Conservation (phyloP, 169 alveolate genomes). For the Cryptosporidium bovis region DNA sequence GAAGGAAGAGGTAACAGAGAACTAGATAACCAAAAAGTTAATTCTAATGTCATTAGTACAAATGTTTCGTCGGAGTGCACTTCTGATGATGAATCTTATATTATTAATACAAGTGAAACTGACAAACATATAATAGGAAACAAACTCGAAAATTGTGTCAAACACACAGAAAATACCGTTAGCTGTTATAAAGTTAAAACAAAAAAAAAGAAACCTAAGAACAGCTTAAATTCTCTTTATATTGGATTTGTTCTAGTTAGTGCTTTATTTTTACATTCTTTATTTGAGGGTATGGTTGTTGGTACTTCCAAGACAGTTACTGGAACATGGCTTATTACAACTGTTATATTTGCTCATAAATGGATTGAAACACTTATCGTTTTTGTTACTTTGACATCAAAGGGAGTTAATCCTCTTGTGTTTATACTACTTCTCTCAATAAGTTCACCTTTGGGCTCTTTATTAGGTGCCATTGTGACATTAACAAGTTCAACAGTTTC, state of each 20-base stretch:
- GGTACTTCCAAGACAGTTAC: conserved; percentile 49
- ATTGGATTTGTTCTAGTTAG: conserved; percentile 57
- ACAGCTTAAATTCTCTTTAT: not conserved
- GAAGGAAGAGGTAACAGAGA: not conserved
- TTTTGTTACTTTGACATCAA: conserved; percentile 25
- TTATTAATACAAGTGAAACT: conserved; percentile 6
- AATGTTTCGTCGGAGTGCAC: conserved; percentile 48
- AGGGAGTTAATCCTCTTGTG: conserved; percentile 35
- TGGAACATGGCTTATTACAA: conserved; percentile 45
- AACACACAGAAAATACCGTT: not conserved
- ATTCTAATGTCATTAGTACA: conserved; percentile 50
- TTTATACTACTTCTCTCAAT: conserved; percentile 27
- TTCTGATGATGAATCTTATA: conserved; percentile 44
- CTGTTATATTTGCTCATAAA: conserved; percentile 70
- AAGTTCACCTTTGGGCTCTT: conserved; percentile 54
- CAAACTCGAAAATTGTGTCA: not conserved
- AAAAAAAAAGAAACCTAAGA: not conserved
- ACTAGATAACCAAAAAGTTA: not conserved
- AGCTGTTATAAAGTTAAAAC: not conserved
- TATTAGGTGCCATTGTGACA: conserved; percentile 52
- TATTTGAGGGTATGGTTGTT: conserved; percentile 72
- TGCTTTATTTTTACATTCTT: conserved; percentile 57
- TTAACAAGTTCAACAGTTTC: conserved; percentile 30
- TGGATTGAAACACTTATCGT: conserved; percentile 70
- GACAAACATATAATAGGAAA: not conserved